A percentile compares a stretch with the other conserved stretches of the same genome.
These are phyloP conservation scores for Pseudonitzschia pungens DNA, from an alignment of 108 stramenopile species.

Conservation along the genomic window DNA sequence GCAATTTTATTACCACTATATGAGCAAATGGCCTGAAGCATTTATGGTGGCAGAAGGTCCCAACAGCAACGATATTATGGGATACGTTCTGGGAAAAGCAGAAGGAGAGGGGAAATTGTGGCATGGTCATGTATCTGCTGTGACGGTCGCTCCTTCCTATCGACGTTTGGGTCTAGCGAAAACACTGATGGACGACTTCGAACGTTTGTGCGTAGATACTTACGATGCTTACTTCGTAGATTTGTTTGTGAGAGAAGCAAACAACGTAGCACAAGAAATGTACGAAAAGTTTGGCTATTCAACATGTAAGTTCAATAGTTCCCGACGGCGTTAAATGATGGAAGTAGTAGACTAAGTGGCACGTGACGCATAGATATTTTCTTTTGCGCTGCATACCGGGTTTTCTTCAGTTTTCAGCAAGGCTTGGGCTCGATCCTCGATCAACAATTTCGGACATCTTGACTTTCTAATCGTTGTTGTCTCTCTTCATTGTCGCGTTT, in stretches of 20 bases:
- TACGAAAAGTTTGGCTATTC: conserved; percentile 94
- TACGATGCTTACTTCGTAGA: conserved; percentile 98
- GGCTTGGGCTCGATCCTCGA: neutral
- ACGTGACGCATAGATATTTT: too few relatives aligned
- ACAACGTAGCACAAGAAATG: conserved; percentile 94
- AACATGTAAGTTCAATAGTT: conserved; percentile 29
- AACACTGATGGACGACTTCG: conserved; percentile 94
- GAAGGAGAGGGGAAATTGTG: conserved; percentile 93
- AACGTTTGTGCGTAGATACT: conserved; percentile 64
- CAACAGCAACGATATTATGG: conserved; percentile 71
- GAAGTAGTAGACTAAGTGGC: too few relatives aligned
- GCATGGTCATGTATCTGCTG: conserved; percentile 99
- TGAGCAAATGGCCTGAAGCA: conserved; percentile 94
- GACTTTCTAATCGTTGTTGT: neutral
- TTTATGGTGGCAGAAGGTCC: conserved; percentile 85
- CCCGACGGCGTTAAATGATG: too few relatives aligned
- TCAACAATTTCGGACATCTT: neutral
- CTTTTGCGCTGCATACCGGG: neutral
- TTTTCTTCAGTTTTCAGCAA: neutral
- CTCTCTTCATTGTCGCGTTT: neutral
- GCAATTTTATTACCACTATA: conserved; percentile 85
- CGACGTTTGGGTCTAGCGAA: conserved; percentile 89
- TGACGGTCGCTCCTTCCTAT: conserved; percentile 93
- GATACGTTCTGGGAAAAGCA: conserved; percentile 86
- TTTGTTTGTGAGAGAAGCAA: conserved; percentile 94